phyloP scores from a whole-genome alignment of 805 yeast species.

The Nakazawaea siamensis region DNA sequence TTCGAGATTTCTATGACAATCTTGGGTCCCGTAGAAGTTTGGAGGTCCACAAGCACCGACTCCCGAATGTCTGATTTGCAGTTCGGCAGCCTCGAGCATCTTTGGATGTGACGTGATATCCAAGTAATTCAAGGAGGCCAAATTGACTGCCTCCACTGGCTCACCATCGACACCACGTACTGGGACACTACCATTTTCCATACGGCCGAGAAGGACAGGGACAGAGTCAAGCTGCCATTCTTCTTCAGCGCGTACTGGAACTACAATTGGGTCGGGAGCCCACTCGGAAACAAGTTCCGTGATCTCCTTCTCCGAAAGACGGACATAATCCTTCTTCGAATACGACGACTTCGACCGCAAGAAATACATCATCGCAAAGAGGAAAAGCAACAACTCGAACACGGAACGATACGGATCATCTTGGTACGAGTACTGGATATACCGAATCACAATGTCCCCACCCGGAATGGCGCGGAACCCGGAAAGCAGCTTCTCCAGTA shows the following conservation, averaged over 20 bases:
- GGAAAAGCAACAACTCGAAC: constrained; percentile 65
- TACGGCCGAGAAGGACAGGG: constrained; percentile 58
- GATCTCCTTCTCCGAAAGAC: constrained; percentile 52
- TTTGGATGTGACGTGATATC: constrained; percentile 42
- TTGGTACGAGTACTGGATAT: constrained; percentile 79
- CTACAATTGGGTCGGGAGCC: constrained; percentile 82
- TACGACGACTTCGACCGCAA: constrained; percentile 69
- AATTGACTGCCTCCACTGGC: constrained; percentile 41
- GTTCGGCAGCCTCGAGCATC: constrained; percentile 45
- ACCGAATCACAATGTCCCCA: constrained; percentile 51
- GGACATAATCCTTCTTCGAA: constrained; percentile 62
- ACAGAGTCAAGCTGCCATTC: constrained; percentile 54
- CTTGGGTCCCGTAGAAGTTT: constrained; percentile 94
- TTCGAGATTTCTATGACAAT: constrained; percentile 76
- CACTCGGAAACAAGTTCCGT: constrained; percentile 85
- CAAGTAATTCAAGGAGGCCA: constrained; percentile 67
- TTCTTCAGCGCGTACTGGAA: constrained; percentile 41
- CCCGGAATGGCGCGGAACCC: constrained; percentile 33
- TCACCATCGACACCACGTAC: constrained; percentile 20
- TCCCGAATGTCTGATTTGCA: constrained; percentile 62
- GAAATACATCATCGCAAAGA: constrained; percentile 82
- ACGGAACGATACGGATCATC: constrained; percentile 89
- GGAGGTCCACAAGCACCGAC: constrained; percentile 99
- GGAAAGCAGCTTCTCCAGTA: background rate
- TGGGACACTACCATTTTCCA: constrained; percentile 24